Base-by-base conservation (phyloP, 495 filamentous ascomycete species). In the Podospora australis region DNA sequence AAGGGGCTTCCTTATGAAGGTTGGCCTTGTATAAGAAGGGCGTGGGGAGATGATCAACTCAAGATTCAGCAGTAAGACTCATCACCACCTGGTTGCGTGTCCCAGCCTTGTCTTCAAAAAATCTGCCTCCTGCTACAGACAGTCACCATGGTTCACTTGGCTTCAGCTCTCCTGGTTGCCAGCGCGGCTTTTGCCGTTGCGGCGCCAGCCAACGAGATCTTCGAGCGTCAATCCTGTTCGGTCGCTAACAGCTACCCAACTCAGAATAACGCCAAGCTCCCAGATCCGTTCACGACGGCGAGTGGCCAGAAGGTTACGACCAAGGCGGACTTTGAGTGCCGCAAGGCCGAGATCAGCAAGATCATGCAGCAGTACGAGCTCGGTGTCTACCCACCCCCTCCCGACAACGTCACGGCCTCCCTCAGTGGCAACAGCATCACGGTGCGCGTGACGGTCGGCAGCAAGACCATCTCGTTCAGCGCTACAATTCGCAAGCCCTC, bases 291-390 rank as follows among this genome's bases (percentile, higher is more conserved):
- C 64, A 72, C 63, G 17, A 70, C 62, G 46, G 52, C 68, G 20
- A 60, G 62, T 52, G 75, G 74, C 24, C 50, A 30, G 8, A 65
- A 67, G 55, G 65, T 80, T 11, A 62, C 68, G 2, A 72, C 65
- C 46, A 64, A 71, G 56, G 69, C 60, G 13, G 68, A 74, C 43
- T 80, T 74, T 58, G 57, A 58, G 39, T 78, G 75, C 67, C 73
- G 73, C 22, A 60, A 66, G 47, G 58, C 66, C 38, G 72, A 80
- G 63, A 73, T 78, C 52, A 61, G 49, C 61, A 70, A 70, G 54
- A 69, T 74, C 44, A 48, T 80, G 28, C 71, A 77, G 54, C 65
- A 68, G 48, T 77, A 73, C 56, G 75, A 78, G 60, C 71, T 78
- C 16, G 77, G 77, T 39, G 58, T 44, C 40, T 67, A 73, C 52